Percentiles rank a stretch among this genome's conserved stretches.
Evolutionary conservation across 169 alveolate genomes (phyloP).

Genomic region (Pseudocohnilembus persalinus): DNA sequence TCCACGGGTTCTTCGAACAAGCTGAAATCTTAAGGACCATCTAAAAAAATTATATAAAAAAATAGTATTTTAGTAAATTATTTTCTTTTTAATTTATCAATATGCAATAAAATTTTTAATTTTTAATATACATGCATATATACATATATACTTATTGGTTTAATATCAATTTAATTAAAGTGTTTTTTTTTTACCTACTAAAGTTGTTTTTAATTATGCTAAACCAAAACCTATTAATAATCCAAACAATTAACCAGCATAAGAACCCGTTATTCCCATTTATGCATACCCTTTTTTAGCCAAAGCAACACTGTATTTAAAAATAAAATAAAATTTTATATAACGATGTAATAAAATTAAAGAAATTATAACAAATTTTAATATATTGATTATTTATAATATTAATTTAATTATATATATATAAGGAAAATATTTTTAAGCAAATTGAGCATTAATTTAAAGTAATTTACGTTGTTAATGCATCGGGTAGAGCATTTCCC

Average conservation of each 20-base stretch:
- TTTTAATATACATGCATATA: no score
- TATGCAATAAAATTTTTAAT: no score
- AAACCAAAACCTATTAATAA: conserved; percentile 12
- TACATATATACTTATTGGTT: no score
- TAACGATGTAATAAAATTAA: no score
- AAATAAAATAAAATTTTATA: no score
- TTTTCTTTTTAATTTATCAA: no score
- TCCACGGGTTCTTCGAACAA: background rate
- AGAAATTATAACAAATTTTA: no score
- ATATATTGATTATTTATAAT: no score
- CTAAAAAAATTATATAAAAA: background rate
- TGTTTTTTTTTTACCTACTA: background rate
- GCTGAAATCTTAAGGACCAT: background rate
- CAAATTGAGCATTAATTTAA: no score
- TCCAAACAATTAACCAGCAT: conserved; percentile 24
- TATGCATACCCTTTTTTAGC: conserved; percentile 34
- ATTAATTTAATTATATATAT: no score
- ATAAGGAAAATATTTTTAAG: no score
- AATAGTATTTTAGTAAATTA: background rate
- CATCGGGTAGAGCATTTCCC: conserved; percentile 39
- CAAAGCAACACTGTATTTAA: background rate
- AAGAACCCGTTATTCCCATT: conserved; percentile 37
- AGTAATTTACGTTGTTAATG: conserved; percentile 9
- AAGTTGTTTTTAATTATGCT: background rate
- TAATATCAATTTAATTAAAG: no score